These are phyloP conservation scores for Thuja plicata DNA, from an alignment of 83 land plant genomes.

Conservation along the genomic window DNA sequence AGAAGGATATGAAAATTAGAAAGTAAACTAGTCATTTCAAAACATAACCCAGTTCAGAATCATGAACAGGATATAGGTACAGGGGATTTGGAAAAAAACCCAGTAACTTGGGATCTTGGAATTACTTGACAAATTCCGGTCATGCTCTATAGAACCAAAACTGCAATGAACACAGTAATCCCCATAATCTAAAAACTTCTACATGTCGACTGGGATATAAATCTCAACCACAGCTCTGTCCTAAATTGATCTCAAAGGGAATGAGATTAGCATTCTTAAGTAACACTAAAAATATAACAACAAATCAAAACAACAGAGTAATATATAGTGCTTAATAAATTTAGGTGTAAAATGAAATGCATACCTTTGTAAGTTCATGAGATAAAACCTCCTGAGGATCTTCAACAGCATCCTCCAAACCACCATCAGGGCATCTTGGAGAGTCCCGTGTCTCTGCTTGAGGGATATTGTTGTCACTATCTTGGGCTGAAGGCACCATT, in stretches of 20 bases:
- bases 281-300: background rate
- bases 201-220: background rate
- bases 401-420: constrained; percentile 12
- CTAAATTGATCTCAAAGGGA: background rate
- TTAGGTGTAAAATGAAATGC: background rate
- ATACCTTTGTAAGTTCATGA: constrained; percentile 19
- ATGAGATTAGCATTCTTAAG: background rate
- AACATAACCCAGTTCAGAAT: no score
- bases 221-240: background rate
- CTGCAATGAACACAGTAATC: background rate
- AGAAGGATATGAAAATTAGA: no score
- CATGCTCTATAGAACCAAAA: background rate
- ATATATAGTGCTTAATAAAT: background rate
- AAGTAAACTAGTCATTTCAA: no score
- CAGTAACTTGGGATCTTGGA: background rate
- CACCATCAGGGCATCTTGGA: constrained; percentile 15
- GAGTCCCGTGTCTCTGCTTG: constrained; percentile 9
- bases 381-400: constrained; percentile 29
- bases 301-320: background rate
- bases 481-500: background rate
- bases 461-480: constrained; percentile 12
- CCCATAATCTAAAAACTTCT: background rate
- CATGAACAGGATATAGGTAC: no score
- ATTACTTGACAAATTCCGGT: background rate
- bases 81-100: no score